Evolutionary conservation across 2,329 filamentous ascomycete species (phyloP), one percentile per base, ranked within the genome.

Genomic region (Diplodia seriata): DNA sequence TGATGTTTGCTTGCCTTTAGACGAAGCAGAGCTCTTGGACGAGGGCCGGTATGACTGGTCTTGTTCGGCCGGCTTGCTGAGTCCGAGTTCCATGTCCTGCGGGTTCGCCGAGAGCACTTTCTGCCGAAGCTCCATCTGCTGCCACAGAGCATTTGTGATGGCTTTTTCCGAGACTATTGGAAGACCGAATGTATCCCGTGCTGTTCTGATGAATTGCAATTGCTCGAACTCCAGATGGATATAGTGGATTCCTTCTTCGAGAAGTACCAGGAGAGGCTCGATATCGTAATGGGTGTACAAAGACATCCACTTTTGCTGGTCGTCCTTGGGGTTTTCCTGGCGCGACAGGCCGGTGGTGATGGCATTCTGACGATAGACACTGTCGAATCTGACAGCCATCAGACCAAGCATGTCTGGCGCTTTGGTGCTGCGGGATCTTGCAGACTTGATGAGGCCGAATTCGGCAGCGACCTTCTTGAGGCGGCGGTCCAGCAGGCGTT

Each of bases 161-260:
- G 86, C 84, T 66, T 82, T 82, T 63, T 87, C 85, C 1, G 85
- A 83, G 74, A 87, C 79, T 40, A 87, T 81, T 2, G 85, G 85
- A 2, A 86, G 74, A 4, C 85, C 85, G 57, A 87, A 81, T 15
- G 83, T 76, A 71, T 88, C 85, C 54, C 81, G 80, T 26, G 85
- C 79, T 61, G 74, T 77, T 12, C 81, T 80, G 66, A 87, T 86
- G 70, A 82, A 84, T 69, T 87, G 84, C 9, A 88, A 75, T 69
- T 87, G 85, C 70, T 87, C 86, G 69, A 86, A 87, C 43, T 85
- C 82, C 71, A 88, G 81, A 73, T 88, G 86, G 3, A 87, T 80
- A 74, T 87, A 88, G 72, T 87, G 85, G 9, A 88, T 86, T 0
- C 85, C 86, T 75, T 86, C 84, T 68, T 88, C 85, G 4, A 88